Conservation (phyloP, 139 green algal genomes). For the Deuterostichococcus epilithicus region DNA sequence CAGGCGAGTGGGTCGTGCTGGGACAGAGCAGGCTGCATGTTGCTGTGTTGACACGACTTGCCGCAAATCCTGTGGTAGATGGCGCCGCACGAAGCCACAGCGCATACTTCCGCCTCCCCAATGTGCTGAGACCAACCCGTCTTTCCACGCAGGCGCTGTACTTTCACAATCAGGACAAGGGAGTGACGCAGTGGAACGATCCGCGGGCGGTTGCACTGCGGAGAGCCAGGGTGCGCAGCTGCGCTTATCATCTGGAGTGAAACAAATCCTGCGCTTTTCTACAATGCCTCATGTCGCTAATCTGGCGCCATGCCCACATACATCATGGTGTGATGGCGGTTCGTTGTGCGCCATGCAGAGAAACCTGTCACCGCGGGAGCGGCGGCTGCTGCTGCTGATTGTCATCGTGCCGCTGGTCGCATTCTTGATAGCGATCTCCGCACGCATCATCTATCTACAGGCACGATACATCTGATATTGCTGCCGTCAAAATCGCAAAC, state of each 20-base stretch:
- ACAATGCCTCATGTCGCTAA: too few species aligned
- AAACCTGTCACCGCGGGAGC: not conserved
- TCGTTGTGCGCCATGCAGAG: not conserved
- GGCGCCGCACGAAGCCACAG: too few species aligned
- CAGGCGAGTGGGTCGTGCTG: too few species aligned
- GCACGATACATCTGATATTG: too few species aligned
- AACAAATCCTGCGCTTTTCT: too few species aligned
- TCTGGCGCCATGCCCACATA: too few species aligned
- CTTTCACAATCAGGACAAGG: not conserved
- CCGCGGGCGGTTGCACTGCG: too few species aligned
- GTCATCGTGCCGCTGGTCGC: not conserved
- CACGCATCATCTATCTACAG: not conserved
- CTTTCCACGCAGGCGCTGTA: not conserved
- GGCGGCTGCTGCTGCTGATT: not conserved
- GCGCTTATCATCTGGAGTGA: not conserved
- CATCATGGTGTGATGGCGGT: too few species aligned
- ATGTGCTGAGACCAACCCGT: too few species aligned
- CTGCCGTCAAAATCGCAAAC: too few species aligned
- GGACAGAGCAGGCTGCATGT: too few species aligned
- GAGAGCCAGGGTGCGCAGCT: not conserved
- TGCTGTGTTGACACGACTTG: not conserved
- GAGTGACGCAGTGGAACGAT: not conserved
- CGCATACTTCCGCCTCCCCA: too few species aligned
- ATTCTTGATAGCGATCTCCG: not conserved
- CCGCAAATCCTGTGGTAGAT: not conserved